Percentiles rank a stretch among this genome's conserved stretches.
Evolutionary conservation across 2,329 filamentous ascomycete species (phyloP).

Genomic region (Pestalotiopsis sp.): DNA sequence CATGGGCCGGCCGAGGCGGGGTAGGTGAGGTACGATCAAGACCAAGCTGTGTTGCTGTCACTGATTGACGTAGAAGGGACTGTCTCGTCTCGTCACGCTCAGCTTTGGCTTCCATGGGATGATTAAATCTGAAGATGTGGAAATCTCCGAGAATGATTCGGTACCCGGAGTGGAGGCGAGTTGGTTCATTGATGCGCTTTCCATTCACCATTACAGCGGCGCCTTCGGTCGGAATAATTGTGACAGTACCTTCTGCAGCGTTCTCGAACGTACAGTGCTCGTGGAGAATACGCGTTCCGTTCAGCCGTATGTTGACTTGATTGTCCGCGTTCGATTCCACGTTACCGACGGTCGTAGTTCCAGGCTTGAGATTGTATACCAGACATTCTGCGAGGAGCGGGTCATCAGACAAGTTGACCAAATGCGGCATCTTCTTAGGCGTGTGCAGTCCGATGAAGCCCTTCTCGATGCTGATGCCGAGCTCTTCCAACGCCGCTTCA

Average conservation of each 20-base stretch:
- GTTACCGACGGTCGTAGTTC: conserved; percentile 91
- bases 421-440: conserved; percentile 98
- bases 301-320: conserved; percentile 86
- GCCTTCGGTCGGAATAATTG: conserved; percentile 83
- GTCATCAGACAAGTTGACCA: conserved; percentile 96
- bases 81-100: conserved; percentile 86
- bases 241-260: conserved; percentile 83
- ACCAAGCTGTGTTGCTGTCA: conserved; percentile 62
- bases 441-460: conserved; percentile 94
- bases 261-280: conserved; percentile 97
- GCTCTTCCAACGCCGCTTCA: conserved; percentile 90
- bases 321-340: conserved; percentile 78
- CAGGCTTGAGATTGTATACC: conserved; percentile 97
- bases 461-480: conserved; percentile 98
- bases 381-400: conserved; percentile 93
- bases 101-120: conserved; percentile 91
- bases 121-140: conserved; percentile 98
- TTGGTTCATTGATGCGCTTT: conserved; percentile 82
- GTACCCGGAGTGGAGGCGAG: conserved; percentile 86
- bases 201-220: conserved; percentile 99
- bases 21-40: conserved; percentile 61
- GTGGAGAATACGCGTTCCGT: conserved; percentile 88
- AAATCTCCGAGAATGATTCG: conserved; percentile 97
- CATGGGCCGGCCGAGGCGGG: conserved; percentile 69
- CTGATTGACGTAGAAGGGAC: conserved; percentile 83